Conservation (phyloP, 495 filamentous ascomycete species). For the Cercophora sp. region DNA sequence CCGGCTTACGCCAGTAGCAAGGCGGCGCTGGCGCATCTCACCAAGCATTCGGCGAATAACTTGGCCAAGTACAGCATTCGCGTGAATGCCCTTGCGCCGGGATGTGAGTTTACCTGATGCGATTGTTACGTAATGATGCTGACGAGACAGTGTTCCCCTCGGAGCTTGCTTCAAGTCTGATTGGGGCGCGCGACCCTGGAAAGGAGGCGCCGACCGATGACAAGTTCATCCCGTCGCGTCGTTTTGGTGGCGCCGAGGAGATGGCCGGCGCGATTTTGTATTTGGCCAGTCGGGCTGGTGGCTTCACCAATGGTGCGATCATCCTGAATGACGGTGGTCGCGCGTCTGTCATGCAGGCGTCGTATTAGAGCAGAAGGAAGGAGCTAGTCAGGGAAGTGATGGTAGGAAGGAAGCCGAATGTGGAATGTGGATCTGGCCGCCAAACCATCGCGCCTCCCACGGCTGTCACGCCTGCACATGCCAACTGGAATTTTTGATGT, state of each 20-base stretch:
- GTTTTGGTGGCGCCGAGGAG: conserved; percentile 53
- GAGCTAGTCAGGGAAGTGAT: too few relatives aligned
- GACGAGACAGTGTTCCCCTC: conserved; percentile 47
- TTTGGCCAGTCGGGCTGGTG: conserved; percentile 52
- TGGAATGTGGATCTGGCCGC: too few relatives aligned
- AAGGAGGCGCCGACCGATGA: conserved; percentile 25
- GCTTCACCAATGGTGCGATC: conserved; percentile 56
- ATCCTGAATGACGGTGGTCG: conserved; percentile 56
- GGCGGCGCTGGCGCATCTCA: conserved; percentile 56
- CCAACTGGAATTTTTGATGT: too few relatives aligned
- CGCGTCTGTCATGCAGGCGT: conserved; percentile 39
- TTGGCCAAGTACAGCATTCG: conserved; percentile 54
- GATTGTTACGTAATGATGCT: conserved; percentile 9
- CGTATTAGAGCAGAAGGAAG: conserved; percentile 23
- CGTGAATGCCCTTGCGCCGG: conserved; percentile 62
- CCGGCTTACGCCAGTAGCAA: conserved; percentile 61
- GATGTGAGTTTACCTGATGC: conserved; percentile 39
- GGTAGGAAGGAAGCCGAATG: too few relatives aligned
- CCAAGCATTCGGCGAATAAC: conserved; percentile 55
- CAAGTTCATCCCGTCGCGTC: conserved; percentile 47
- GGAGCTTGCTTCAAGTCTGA: conserved; percentile 48
- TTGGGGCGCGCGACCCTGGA: conserved; percentile 38
- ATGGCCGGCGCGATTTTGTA: conserved; percentile 56
- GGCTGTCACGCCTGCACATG: too few relatives aligned
- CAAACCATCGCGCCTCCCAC: too few relatives aligned